Evolutionary conservation across 139 green algal species (phyloP), one percentile per base, ranked within the genome.

Genomic region (Chlorella sp.): DNA sequence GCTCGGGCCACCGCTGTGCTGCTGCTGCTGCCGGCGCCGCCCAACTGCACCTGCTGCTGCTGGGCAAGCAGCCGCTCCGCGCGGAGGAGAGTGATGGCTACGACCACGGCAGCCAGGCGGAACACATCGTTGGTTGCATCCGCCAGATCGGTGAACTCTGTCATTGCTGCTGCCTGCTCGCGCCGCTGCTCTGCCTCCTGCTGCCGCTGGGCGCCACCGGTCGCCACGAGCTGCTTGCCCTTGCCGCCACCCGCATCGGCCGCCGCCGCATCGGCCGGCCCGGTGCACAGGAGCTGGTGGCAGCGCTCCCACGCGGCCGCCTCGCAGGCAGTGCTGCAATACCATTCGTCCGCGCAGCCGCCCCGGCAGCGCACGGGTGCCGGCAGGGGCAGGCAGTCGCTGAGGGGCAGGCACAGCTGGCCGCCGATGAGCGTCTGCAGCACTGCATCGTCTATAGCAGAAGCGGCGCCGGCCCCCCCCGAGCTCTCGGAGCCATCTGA

Each of bases 71-170:
- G 41, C 35, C n/a, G 17, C 51, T 82, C 29, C 15, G 86, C 81
- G 4, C 46, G 60, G 15, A 92, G 51, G 5, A 88, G 51, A 0
- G 72, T 80, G 25, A 38, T 62, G 0, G 81, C 79, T 42, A 88
- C 67, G 27, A 84, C 84, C 46, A 83, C 58, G 0, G 88, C 89
- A 1, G 88, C 89, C 38, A 95, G 69, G 19, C 86, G 77, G 48
- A 96, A 95, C 46, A 93, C 87, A 77, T 95, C 89, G 46, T 95
- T 95, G 31, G 87, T 92, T 6, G 73, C 67, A 15, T 84, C 80
- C 14, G 91, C 90, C 76, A 92, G 90, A 48, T 82, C 62, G 8
- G 65, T 51, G 56, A 96, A 95, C 31, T 75, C 62, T 7, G 41
- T 55, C 67, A 56, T 21, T 19, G 53, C 53, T 65, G 78, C n/a